Conservation (phyloP, 495 filamentous ascomycete species). For the Xylaria grammica region DNA sequence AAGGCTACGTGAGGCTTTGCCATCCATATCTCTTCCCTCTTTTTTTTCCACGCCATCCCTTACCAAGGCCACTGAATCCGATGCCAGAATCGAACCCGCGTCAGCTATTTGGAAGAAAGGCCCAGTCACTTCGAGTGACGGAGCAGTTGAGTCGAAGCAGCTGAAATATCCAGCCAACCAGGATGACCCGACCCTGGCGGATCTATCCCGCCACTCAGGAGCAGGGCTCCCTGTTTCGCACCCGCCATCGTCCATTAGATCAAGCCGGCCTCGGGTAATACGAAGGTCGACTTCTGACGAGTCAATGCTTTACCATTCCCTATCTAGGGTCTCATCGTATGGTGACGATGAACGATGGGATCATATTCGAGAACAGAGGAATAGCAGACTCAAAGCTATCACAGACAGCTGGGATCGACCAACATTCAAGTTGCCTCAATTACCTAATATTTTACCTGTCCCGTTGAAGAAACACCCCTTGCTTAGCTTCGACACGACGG, state of each 20-base stretch:
- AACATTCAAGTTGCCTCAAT: slow-evolving; percentile 68
- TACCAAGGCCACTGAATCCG: slow-evolving; percentile 24
- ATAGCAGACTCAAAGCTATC: slow-evolving; percentile 89
- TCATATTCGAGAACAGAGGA: slow-evolving; percentile 77
- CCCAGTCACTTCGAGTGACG: slow-evolving; percentile 14
- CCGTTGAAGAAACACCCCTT: slow-evolving; percentile 43
- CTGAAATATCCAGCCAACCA: slow-evolving; percentile 23
- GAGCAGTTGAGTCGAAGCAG: slow-evolving; percentile 34
- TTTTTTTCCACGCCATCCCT: slow-evolving; percentile 49
- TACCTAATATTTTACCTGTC: slow-evolving; percentile 57
- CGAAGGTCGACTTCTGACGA: slow-evolving; percentile 75
- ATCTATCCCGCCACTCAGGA: not conserved
- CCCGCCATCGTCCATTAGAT: slow-evolving; percentile 30
- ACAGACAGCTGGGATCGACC: slow-evolving; percentile 81
- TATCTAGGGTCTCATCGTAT: slow-evolving; percentile 79
- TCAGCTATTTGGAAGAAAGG: too few species aligned
- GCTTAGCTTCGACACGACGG: slow-evolving; percentile 30
- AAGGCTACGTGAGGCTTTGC: slow-evolving; percentile 53
- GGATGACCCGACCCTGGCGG: not conserved
- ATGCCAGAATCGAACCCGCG: too few species aligned
- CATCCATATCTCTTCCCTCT: slow-evolving; percentile 60
- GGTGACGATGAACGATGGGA: slow-evolving; percentile 87
- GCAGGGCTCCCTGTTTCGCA: slow-evolving; percentile 31
- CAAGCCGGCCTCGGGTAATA: slow-evolving; percentile 44
- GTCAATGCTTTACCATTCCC: slow-evolving; percentile 68